Conservation (phyloP, 441 rosid genomes). For the Kokia cookei region DNA sequence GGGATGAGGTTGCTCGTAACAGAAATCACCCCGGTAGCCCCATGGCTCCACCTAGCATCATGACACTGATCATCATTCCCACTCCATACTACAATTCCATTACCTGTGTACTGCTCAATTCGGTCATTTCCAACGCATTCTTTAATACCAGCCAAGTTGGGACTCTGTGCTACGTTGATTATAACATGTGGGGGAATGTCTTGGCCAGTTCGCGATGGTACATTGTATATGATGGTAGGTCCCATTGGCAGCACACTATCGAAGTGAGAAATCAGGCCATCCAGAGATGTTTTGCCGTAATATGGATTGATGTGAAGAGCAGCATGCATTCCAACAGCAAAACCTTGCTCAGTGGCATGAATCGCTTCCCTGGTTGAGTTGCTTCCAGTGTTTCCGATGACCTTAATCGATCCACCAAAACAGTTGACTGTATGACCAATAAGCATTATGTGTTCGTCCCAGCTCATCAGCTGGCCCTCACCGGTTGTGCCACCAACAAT, state of each 20-base stretch:
- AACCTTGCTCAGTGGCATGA: constrained; percentile 94
- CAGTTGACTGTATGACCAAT: constrained; percentile 83
- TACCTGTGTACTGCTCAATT: constrained; percentile 51
- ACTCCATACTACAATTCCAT: constrained; percentile 79
- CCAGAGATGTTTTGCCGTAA: constrained; percentile 81
- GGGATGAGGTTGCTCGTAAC: constrained; percentile 79
- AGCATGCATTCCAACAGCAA: constrained; percentile 91
- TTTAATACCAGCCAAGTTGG: constrained; percentile 73
- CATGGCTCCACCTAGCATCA: constrained; percentile 70
- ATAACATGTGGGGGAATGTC: constrained; percentile 71
- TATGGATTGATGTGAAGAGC: constrained; percentile 91
- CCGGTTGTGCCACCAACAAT: constrained; percentile 93
- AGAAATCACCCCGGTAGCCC: constrained; percentile 75
- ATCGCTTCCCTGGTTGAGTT: constrained; percentile 92
- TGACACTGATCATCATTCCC: constrained; percentile 89
- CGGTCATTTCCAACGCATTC: constrained; percentile 80
- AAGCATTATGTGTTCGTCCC: constrained; percentile 95
- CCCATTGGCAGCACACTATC: constrained; percentile 75
- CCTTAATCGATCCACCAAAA: constrained; percentile 70
- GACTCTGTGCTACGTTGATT: constrained; percentile 37
- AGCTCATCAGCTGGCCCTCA: constrained; percentile 91
- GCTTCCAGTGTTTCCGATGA: constrained; percentile 88
- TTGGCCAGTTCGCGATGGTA: constrained; percentile 85
- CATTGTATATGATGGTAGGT: constrained; percentile 82
- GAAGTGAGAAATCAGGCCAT: constrained; percentile 72